These are phyloP conservation scores for Malania oleifera DNA, from an alignment of 164 flowering plant genomes.

Conservation along the genomic window DNA sequence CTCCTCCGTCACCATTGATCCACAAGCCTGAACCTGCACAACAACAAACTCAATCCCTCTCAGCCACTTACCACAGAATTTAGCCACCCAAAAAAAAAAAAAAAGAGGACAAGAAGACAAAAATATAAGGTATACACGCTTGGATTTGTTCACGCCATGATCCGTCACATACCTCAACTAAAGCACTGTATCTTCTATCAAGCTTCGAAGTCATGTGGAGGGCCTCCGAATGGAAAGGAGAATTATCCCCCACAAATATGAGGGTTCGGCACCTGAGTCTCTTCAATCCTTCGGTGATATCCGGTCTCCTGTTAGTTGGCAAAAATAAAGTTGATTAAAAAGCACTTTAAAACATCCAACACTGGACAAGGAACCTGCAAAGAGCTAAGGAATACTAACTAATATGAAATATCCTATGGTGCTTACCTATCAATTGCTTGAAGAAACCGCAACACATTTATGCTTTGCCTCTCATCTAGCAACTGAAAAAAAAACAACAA, in stretches of 20 bases:
- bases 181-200: conserved; percentile 76
- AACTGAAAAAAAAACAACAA: conserved; percentile 38
- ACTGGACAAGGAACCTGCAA: no score
- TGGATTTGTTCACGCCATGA: neutral
- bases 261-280: conserved; percentile 77
- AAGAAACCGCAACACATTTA: conserved; percentile 70
- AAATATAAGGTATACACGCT: neutral
- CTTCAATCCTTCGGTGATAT: conserved; percentile 72
- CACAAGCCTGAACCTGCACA: conserved; percentile 89
- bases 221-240: conserved; percentile 83
- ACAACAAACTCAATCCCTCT: neutral
- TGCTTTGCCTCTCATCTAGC: conserved; percentile 72
- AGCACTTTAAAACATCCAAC: neutral
- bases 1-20: conserved; percentile 97
- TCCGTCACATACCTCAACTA: conserved; percentile 89
- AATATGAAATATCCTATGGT: neutral
- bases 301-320: conserved; percentile 58
- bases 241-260: conserved; percentile 81
- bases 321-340: conserved; percentile 5
- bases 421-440: conserved; percentile 75
- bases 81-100: neutral
- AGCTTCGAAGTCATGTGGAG: conserved; percentile 72
- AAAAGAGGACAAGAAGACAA: neutral
- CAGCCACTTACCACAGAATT: no score
- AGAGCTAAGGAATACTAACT: no score